phyloP scores from a whole-genome alignment of 1,284 basidiomycete genomes.

The Ustilago vetiveriae region DNA sequence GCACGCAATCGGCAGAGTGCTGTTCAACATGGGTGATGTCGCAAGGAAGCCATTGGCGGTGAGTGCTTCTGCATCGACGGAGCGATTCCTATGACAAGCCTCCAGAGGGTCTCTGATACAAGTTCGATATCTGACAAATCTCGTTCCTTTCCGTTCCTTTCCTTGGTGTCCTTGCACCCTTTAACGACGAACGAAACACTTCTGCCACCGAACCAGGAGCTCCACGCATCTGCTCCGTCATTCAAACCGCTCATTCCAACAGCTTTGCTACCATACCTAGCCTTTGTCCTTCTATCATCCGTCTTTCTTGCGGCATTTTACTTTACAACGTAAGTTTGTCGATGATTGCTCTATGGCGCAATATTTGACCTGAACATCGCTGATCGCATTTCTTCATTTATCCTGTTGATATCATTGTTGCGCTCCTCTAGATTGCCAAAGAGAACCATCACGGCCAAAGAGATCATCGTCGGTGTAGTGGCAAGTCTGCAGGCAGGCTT shows the following conservation, averaged over 20 bases:
- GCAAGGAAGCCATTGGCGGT: constrained; percentile 27
- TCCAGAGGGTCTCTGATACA: too few relatives aligned
- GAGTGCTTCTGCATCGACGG: constrained; percentile 3
- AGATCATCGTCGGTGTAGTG: constrained; percentile 40
- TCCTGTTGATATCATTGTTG: too few relatives aligned
- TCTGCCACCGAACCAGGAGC: too few relatives aligned
- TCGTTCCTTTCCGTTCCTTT: too few relatives aligned
- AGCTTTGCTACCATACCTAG: constrained; percentile 46
- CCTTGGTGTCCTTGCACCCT: too few relatives aligned
- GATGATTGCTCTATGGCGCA: too few relatives aligned
- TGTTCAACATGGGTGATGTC: constrained; percentile 7
- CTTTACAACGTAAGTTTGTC: constrained; percentile 58
- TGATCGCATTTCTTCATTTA: too few relatives aligned
- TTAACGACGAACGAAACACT: too few relatives aligned
- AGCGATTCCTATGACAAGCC: too few relatives aligned
- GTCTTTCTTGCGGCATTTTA: constrained; percentile 58
- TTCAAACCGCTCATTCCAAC: constrained; percentile 49
- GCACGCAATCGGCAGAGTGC: too few relatives aligned
- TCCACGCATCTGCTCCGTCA: constrained; percentile 27
- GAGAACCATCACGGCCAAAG: constrained; percentile 23
- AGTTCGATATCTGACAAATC: too few relatives aligned
- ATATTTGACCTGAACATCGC: neutral
- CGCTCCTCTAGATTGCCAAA: constrained; percentile 42
- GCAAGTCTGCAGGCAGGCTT: constrained; percentile 56
- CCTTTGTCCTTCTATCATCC: constrained; percentile 42